Evolutionary conservation across 345 rosid genomes (phyloP).

Genomic region (Populus pruinosa): DNA sequence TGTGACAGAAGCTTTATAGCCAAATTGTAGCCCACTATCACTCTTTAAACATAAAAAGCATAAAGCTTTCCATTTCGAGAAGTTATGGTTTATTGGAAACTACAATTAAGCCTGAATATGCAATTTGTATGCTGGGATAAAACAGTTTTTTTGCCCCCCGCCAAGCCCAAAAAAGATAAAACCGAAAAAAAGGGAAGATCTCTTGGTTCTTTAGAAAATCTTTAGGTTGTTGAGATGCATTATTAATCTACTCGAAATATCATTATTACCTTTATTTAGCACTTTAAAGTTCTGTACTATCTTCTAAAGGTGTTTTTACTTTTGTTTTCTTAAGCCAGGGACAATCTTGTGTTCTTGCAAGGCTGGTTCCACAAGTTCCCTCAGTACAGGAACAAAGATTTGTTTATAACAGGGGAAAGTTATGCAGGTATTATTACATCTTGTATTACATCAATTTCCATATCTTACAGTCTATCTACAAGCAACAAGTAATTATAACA

Average conservation of each 20-base stretch:
- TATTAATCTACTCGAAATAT: not conserved
- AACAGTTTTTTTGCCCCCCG: slow-evolving; percentile 14
- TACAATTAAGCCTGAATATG: not conserved
- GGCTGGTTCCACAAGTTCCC: slow-evolving; percentile 87
- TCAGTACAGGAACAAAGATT: slow-evolving; percentile 70
- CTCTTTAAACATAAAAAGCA: slow-evolving; percentile 4
- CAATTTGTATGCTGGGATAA: not conserved
- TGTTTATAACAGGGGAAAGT: slow-evolving; percentile 89
- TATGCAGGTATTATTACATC: slow-evolving; percentile 65
- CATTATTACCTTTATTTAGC: not conserved
- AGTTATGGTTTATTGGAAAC: not conserved
- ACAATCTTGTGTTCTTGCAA: slow-evolving; percentile 85
- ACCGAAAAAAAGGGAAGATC: not conserved
- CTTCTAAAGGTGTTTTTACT: slow-evolving; percentile 28
- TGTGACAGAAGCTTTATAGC: not conserved
- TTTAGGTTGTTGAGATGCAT: not conserved
- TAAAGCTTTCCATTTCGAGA: not conserved
- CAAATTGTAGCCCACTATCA: not conserved
- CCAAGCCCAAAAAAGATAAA: too few relatives aligned
- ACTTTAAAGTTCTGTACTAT: slow-evolving; percentile 6
- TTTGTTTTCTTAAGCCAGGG: slow-evolving; percentile 60
- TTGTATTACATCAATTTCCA: not conserved
- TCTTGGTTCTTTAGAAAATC: not conserved
- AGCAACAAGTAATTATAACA: not conserved
- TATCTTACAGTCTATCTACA: not conserved